Percentiles rank a stretch among this genome's conserved stretches.
phyloP scores from a whole-genome alignment of 129 eudicot species.

The Centrapalus pauciflorus region DNA sequence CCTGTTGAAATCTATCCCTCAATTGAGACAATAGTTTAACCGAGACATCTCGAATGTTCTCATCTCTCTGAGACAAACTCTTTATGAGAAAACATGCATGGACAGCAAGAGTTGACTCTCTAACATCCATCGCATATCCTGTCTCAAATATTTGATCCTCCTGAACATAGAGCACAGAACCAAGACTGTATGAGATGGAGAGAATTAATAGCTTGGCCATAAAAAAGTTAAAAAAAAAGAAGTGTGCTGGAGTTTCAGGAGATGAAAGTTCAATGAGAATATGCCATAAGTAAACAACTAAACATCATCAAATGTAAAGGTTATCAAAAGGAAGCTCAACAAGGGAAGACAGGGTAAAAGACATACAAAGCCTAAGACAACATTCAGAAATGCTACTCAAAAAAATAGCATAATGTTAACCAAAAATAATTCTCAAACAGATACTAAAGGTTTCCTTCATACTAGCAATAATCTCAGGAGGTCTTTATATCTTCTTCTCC shows the following conservation, averaged over 20 bases:
- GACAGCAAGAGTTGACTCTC: constrained; percentile 68
- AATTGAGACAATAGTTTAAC: constrained; percentile 74
- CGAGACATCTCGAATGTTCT: constrained; percentile 76
- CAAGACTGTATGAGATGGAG: not conserved
- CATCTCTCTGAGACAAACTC: constrained; percentile 91
- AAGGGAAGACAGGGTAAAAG: not conserved
- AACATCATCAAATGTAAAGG: not conserved
- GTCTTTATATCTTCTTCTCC: no score
- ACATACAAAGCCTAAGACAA: not conserved
- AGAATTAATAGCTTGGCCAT: not conserved
- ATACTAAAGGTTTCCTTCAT: no score
- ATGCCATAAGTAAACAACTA: not conserved
- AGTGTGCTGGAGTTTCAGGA: not conserved
- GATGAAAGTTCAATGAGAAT: not conserved
- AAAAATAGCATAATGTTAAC: not conserved
- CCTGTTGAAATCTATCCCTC: constrained; percentile 95
- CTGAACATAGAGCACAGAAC: constrained; percentile 31
- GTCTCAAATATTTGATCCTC: constrained; percentile 80
- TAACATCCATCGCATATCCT: constrained; percentile 62
- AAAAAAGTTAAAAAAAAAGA: not conserved
- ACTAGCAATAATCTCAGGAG: not conserved
- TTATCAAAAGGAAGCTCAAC: not conserved
- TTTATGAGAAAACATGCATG: constrained; percentile 91
- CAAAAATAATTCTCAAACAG: no score
- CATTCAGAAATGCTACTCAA: not conserved